These are phyloP conservation scores for Phoma sp. DNA, from an alignment of 2,329 filamentous ascomycete species.

Conservation along the genomic window DNA sequence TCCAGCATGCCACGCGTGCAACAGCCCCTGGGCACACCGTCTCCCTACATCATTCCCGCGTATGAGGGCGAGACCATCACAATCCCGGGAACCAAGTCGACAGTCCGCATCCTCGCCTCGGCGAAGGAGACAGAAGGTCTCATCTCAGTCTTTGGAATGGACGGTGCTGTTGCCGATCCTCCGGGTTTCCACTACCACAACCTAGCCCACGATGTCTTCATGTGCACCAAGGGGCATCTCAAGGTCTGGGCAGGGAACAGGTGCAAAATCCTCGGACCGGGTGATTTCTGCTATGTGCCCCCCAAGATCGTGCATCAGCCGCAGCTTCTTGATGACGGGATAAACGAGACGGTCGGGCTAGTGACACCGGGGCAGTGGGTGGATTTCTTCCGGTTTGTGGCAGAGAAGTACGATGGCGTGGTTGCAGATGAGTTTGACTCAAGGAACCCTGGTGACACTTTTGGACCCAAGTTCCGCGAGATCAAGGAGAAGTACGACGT, in stretches of 20 bases:
- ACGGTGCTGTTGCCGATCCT: constrained; percentile 25
- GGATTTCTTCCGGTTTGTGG: constrained; percentile 30
- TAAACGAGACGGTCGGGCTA: constrained; percentile 26
- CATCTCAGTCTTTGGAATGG: constrained; percentile 28
- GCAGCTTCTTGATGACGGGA: constrained; percentile 21
- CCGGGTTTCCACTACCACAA: constrained; percentile 33
- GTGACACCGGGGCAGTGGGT: constrained; percentile 32
- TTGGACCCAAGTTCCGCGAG: constrained; percentile 26
- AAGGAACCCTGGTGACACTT: constrained; percentile 16
- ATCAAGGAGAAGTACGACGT: constrained; percentile 32
- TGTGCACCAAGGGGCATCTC: constrained; percentile 28
- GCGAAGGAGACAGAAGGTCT: constrained; percentile 24
- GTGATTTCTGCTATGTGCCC: constrained; percentile 31
- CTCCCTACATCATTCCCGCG: constrained; percentile 25
- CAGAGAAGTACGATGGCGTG: constrained; percentile 27
- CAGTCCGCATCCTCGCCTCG: constrained; percentile 26
- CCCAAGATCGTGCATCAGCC: constrained; percentile 28
- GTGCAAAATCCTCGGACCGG: constrained; percentile 26
- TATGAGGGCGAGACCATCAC: constrained; percentile 26
- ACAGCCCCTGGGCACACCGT: constrained; percentile 18
- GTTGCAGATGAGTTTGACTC: constrained; percentile 25
- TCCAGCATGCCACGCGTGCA: constrained; percentile 14
- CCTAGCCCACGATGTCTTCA: constrained; percentile 30
- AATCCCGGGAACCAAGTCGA: constrained; percentile 26
- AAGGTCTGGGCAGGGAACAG: constrained; percentile 28